phyloP scores from a whole-genome alignment of 78 protist species.

The Anaeramoeba ignava region DNA sequence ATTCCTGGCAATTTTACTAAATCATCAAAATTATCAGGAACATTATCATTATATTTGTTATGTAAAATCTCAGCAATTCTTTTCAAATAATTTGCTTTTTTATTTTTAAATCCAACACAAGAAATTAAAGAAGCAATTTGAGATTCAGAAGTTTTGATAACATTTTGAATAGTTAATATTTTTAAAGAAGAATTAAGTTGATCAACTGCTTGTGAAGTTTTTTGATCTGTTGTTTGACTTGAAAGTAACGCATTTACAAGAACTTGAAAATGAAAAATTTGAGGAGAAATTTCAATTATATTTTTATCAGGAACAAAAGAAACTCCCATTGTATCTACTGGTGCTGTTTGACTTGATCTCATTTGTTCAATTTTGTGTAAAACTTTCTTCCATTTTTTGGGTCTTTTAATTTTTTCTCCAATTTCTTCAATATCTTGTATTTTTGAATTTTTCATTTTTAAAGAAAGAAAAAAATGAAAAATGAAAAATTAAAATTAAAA shows the following conservation, averaged over 20 bases:
- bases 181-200: not conserved
- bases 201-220: not conserved
- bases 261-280: not conserved
- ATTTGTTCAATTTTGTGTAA: not conserved
- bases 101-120: conserved; percentile 3
- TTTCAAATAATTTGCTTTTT: not conserved
- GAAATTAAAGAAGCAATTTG: not conserved
- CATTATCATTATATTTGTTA: not conserved
- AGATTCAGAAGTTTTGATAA: not conserved
- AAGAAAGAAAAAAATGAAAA: too few species aligned
- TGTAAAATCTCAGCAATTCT: not conserved
- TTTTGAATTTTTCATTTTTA: too few species aligned
- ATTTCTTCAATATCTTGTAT: too few species aligned
- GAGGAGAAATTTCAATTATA: not conserved
- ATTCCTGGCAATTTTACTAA: not conserved
- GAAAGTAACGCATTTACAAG: not conserved
- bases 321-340: not conserved
- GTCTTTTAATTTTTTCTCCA: too few species aligned
- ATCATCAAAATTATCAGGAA: not conserved
- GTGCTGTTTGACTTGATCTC: not conserved
- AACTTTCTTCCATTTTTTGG: not conserved
- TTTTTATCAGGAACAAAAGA: not conserved
- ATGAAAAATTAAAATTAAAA: too few species aligned
- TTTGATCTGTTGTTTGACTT: not conserved
- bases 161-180: not conserved